Conservation (phyloP, 192 early-diverging fungal genomes). For the Coemansia sp. region DNA sequence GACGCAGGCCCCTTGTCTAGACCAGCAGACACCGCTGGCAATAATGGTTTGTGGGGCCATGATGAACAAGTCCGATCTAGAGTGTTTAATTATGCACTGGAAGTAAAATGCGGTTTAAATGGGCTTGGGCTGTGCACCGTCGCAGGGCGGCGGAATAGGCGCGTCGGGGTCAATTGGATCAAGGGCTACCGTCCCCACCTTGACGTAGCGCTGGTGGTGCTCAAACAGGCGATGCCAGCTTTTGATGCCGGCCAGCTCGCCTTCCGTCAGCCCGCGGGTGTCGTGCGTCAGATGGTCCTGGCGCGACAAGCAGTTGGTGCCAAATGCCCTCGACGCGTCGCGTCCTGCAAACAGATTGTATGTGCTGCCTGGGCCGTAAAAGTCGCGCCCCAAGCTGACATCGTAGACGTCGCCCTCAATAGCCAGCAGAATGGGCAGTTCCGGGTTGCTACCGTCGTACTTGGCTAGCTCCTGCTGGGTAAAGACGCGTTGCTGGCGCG, state of each 20-base stretch:
- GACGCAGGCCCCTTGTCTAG: too few species aligned
- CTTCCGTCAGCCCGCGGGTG: slow-evolving; percentile 73
- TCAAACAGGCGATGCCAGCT: slow-evolving; percentile 88
- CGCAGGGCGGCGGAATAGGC: slow-evolving; percentile 81
- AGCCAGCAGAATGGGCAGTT: slow-evolving; percentile 84
- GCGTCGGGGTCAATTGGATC: slow-evolving; percentile 77
- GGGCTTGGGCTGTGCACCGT: slow-evolving; percentile 55
- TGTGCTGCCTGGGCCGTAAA: slow-evolving; percentile 75
- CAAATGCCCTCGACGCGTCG: slow-evolving; percentile 91
- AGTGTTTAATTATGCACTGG: too few species aligned
- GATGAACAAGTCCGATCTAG: too few species aligned
- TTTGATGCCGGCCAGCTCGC: slow-evolving; percentile 71
- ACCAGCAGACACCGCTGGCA: too few species aligned
- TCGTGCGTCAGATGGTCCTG: slow-evolving; percentile 89
- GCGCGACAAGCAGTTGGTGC: slow-evolving; percentile 87
- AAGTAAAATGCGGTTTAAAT: not conserved
- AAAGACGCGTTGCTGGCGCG: slow-evolving; percentile 64
- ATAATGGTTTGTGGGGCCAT: too few species aligned
- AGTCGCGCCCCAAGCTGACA: slow-evolving; percentile 70
- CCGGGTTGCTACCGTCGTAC: slow-evolving; percentile 83
- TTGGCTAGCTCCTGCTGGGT: slow-evolving; percentile 71
- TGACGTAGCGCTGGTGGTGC: slow-evolving; percentile 82
- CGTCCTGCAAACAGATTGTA: slow-evolving; percentile 88
- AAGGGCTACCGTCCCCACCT: slow-evolving; percentile 78
- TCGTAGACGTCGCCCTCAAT: slow-evolving; percentile 94